A percentile compares a stretch with the other conserved stretches of the same genome.
Conservation (phyloP, 805 yeast genomes). For the Ogataea philodendri region DNA sequence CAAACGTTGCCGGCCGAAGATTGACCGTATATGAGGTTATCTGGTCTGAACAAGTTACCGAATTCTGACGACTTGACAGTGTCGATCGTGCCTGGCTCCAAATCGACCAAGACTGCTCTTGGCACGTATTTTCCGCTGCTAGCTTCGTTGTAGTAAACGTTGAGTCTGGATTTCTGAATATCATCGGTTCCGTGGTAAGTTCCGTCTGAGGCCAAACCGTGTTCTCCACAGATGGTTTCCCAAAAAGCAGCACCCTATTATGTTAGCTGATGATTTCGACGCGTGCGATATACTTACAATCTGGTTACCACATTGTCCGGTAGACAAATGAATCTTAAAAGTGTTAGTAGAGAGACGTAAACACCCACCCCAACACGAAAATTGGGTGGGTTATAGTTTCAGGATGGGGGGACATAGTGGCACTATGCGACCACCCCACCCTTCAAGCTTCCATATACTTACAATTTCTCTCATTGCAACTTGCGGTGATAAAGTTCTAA, state of each 20-base stretch:
- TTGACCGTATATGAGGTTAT: constrained; percentile 85
- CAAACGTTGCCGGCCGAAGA: constrained; percentile 94
- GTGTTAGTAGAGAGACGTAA: constrained; percentile 15
- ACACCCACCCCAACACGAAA: constrained; percentile 5
- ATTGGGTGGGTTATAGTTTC: background rate
- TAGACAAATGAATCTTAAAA: constrained; percentile 84
- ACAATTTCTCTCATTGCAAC: constrained; percentile 34
- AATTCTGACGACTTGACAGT: constrained; percentile 75
- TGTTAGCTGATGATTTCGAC: constrained; percentile 16
- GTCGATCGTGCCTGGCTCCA: constrained; percentile 94
- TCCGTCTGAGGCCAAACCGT: constrained; percentile 75
- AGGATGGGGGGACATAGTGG: too few relatives aligned
- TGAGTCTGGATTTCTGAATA: constrained; percentile 51
- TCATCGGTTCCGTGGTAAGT: constrained; percentile 61
- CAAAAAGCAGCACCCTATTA: constrained; percentile 83
- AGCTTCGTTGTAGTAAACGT: constrained; percentile 88
- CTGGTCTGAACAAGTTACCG: constrained; percentile 89
- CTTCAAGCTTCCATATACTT: too few relatives aligned
- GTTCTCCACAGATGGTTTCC: constrained; percentile 90
- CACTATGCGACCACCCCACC: too few relatives aligned
- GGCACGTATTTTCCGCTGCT: constrained; percentile 88
- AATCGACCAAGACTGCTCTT: constrained; percentile 86
- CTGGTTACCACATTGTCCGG: constrained; percentile 99
- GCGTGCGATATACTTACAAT: constrained; percentile 50
- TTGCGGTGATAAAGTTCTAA: constrained; percentile 6